phyloP scores from a whole-genome alignment of 805 yeast genomes.

The Saturnispora hagleri region DNA sequence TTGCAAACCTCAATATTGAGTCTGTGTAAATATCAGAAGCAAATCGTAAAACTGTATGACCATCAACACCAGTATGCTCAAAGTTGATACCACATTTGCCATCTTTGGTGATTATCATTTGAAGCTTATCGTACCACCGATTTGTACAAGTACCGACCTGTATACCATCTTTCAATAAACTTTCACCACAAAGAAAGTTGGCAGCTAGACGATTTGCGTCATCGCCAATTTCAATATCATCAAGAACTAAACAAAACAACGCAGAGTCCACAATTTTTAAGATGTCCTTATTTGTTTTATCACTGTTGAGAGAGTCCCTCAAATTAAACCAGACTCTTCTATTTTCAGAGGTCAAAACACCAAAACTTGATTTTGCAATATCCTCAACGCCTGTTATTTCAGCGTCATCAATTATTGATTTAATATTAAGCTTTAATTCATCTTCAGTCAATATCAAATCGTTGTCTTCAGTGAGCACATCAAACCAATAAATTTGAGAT shows the following conservation, averaged over 20 bases:
- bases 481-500: slow-evolving; percentile 93
- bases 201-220: slow-evolving; percentile 59
- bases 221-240: slow-evolving; percentile 58
- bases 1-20: slow-evolving; percentile 79
- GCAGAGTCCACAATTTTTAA: slow-evolving; percentile 72
- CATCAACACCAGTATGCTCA: slow-evolving; percentile 93
- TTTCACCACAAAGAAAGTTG: slow-evolving; percentile 83
- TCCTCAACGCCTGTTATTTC: slow-evolving; percentile 42
- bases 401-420: slow-evolving; percentile 71
- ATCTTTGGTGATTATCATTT: slow-evolving; percentile 76
- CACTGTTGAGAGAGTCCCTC: slow-evolving; percentile 41
- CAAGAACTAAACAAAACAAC: slow-evolving; percentile 73
- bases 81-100: slow-evolving; percentile 91
- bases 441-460: slow-evolving; percentile 65
- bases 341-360: slow-evolving; percentile 84
- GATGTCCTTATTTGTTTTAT: slow-evolving; percentile 55
- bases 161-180: slow-evolving; percentile 69
- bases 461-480: slow-evolving; percentile 67
- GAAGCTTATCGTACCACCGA: slow-evolving; percentile 86
- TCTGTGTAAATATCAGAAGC: slow-evolving; percentile 90
- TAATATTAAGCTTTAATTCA: slow-evolving; percentile 66
- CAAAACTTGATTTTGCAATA: slow-evolving; percentile 70
- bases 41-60: slow-evolving; percentile 83
- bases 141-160: slow-evolving; percentile 93
- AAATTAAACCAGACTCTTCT: slow-evolving; percentile 80